Base-by-base conservation (phyloP, 2,329 filamentous ascomycete species). In the Aspergillus sp. region DNA sequence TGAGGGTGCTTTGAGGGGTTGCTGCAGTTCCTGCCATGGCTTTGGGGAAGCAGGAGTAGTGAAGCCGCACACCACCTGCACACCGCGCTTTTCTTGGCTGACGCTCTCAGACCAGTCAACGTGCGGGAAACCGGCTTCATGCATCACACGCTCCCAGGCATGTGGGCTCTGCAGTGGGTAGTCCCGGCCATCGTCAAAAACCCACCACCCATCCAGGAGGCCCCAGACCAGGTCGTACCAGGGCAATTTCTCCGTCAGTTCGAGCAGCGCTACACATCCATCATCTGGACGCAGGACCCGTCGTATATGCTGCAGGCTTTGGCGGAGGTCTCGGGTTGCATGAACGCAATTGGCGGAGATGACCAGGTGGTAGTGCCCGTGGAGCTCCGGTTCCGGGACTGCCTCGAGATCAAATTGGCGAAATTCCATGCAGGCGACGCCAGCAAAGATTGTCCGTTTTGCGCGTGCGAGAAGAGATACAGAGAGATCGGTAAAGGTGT, bases 171-270 rank as follows among this genome's bases (percentile, higher is more conserved):
- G 23, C 5, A 69, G 41, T 1, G 67, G 72, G 54, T 75, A 70
- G 13, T 56, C 51, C 1, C 74, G 71, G 1, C 71, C 74, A 55
- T 76, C 73, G 21, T 73, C 67, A 39, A 73, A 74, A 6, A 72
- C 60, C 74, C 74, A 76, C 74, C 74, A 76, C 7, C 74, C 74
- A 23, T 74, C 70, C 7, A 76, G 55, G 6, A 72, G 56, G 2
- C 74, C 74, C 41, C 70, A 74, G 8, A 74, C 60, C 1, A 74
- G 17, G 49, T 74, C 70, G 10, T 72, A 55, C 63, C 66, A 74
- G 25, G 43, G 59, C 3, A 73, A n/a, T 8, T 58, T 58, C 3
- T 61, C 38, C 4, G 68, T 74, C 54, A 72, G 66, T 58, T 76
- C 73, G 3, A 72, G 41, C 51, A 74, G 52, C 30, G 69, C 62